phyloP scores from a whole-genome alignment of 2,329 filamentous ascomycete genomes.

The Aspergillus awamori region DNA sequence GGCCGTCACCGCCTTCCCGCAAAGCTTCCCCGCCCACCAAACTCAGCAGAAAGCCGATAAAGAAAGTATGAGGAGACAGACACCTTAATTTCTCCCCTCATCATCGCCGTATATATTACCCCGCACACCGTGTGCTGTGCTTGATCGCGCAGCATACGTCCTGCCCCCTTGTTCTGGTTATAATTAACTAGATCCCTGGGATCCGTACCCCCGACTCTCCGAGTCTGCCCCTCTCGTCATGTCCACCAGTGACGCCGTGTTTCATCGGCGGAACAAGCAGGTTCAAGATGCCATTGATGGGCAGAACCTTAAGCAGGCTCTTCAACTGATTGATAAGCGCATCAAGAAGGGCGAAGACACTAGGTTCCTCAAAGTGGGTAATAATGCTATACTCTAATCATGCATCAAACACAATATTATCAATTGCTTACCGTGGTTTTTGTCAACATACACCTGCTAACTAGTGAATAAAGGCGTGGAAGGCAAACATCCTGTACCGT shows the following conservation, averaged over 20 bases:
- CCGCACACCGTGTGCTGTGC: conserved; percentile 31
- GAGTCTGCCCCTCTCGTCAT: conserved; percentile 15
- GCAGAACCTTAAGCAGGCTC: conserved; percentile 53
- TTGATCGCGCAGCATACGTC: conserved; percentile 27
- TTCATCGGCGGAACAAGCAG: conserved; percentile 51
- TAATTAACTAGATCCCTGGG: background rate
- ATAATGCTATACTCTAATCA: background rate
- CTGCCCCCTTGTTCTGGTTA: background rate
- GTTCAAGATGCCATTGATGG: conserved; percentile 54
- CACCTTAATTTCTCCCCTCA: conserved; percentile 19
- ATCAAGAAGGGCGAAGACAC: conserved; percentile 58
- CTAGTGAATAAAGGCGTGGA: conserved; percentile 41
- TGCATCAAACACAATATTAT: background rate
- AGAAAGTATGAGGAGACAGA: conserved; percentile 9
- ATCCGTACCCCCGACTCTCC: background rate
- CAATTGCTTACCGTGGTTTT: background rate
- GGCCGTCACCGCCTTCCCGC: conserved; percentile 26
- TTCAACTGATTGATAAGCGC: conserved; percentile 55
- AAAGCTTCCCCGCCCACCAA: conserved; percentile 18
- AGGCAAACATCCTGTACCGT: conserved; percentile 45
- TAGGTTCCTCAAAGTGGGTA: conserved; percentile 42
- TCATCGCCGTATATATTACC: conserved; percentile 14
- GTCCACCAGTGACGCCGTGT: conserved; percentile 42
- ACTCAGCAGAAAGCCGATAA: conserved; percentile 16
- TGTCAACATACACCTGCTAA: conserved; percentile 14